phyloP scores from a whole-genome alignment of 331 rosid genomes.

The Telfairia occidentalis region DNA sequence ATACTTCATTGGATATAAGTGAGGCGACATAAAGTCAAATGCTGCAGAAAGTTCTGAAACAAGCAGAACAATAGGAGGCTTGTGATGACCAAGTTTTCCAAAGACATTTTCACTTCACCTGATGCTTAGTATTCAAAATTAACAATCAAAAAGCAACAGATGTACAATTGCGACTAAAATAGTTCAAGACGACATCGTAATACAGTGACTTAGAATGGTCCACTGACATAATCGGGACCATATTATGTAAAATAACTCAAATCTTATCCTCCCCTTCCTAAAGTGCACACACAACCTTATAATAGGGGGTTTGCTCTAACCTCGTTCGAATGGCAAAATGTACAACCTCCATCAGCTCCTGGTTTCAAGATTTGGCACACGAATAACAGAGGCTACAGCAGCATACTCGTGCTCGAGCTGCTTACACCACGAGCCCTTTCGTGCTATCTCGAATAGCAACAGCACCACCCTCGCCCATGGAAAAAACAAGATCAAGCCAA shows the following conservation, averaged over 20 bases:
- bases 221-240: conserved; percentile 9
- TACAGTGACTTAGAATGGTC: conserved; percentile 3
- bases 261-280: neutral
- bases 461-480: neutral
- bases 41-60: neutral
- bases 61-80: neutral
- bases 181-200: neutral
- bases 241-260: conserved; percentile 2
- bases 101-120: neutral
- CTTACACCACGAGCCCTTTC: neutral
- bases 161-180: neutral
- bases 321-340: conserved; percentile 3
- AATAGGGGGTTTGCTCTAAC: neutral
- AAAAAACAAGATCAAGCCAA: conserved; percentile 38
- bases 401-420: neutral
- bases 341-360: neutral
- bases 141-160: conserved; percentile 8
- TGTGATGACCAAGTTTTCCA: neutral
- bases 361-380: neutral
- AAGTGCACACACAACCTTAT: neutral
- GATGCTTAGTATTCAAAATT: conserved; percentile 2
- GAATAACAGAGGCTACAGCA: neutral
- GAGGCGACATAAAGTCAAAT: no score
- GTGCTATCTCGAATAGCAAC: conserved; percentile 4
- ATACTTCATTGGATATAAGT: no score